Base-by-base conservation (phyloP, 2,329 filamentous ascomycete genomes). In the Penicillium polonicum region DNA sequence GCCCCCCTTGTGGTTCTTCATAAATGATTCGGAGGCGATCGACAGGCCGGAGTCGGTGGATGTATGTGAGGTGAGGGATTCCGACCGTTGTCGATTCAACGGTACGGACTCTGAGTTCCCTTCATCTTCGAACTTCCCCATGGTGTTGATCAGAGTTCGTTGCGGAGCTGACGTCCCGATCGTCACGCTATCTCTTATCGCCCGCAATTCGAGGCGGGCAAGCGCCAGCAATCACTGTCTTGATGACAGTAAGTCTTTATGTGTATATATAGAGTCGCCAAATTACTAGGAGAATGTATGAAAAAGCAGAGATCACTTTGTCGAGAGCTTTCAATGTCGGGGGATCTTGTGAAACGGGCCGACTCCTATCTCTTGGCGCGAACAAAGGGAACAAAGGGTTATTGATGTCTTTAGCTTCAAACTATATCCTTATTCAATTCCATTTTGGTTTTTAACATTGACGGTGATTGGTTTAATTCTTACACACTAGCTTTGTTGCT, bases 41-140 rank as follows among this genome's bases (percentile, higher is more conserved):
- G 73, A 75, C 19, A 75, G 55, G 36, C 65, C 67, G 13, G 73
- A 74, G 48, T 75, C 73, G 52, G 68, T 68, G 48, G 72, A 70
- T 36, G 64, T 61, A 31, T 69, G 62, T 35, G 73, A 74, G 21
- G 58, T 50, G 29, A 60, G 50, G 9, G 70, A 72, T 43, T 57
- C 58, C 38, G 67, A 68, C 31, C 70, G 62, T 39, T 59, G 61
- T 21, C 65, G 65, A 39, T 60, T 66, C 49, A 72, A 65, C 19
- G 69, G 69, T 19, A 70, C 64, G 41, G 66, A 66, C 49, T 73
- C 69, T 10, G 65, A 45, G 49, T 60, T 55, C 43, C 62, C 65
- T 59, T 68, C 63, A 36, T 67, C 50, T 52, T 52, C 62, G 48
- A 60, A 61, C 52, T 61, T 65, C 60, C 61, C 65, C 71, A 72